These are phyloP conservation scores for Lepidium aucheri DNA, from an alignment of 345 rosid genomes.

Conservation along the genomic window DNA sequence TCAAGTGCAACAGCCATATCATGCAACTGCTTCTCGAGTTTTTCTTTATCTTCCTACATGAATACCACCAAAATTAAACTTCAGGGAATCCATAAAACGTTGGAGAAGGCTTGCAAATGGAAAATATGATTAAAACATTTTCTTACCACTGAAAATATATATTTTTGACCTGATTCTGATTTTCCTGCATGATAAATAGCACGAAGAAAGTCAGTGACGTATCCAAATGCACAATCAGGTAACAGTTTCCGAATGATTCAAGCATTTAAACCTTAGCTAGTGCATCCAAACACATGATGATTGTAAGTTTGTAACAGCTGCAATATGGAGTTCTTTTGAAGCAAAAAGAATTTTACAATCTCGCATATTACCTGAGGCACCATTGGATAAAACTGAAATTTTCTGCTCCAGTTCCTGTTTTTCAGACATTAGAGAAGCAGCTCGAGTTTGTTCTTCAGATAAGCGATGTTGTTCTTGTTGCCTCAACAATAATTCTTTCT, in stretches of 20 bases:
- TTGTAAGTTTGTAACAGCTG: background rate
- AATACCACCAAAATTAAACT: background rate
- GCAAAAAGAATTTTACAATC: background rate
- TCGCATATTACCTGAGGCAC: slow-evolving; percentile 39
- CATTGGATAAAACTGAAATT: slow-evolving; percentile 37
- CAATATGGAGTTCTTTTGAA: background rate
- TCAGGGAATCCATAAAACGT: background rate
- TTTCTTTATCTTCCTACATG: slow-evolving; percentile 77
- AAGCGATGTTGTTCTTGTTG: slow-evolving; percentile 52
- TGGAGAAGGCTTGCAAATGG: background rate
- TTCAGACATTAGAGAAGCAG: slow-evolving; percentile 55
- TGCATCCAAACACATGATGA: background rate
- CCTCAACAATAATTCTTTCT: slow-evolving; percentile 64
- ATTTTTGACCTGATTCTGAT: slow-evolving; percentile 34
- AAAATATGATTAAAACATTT: background rate
- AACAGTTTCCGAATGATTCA: background rate
- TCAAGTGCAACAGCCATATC: slow-evolving; percentile 93
- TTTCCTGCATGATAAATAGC: slow-evolving; percentile 28
- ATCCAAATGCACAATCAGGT: background rate
- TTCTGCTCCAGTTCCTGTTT: slow-evolving; percentile 73
- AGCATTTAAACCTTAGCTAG: background rate
- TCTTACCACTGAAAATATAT: slow-evolving; percentile 53
- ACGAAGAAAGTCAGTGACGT: slow-evolving; percentile 5
- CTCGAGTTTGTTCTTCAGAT: slow-evolving; percentile 55
- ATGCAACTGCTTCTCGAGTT: slow-evolving; percentile 84